phyloP scores from a whole-genome alignment of 148 eudicot genomes.

The Spergularia marina region DNA sequence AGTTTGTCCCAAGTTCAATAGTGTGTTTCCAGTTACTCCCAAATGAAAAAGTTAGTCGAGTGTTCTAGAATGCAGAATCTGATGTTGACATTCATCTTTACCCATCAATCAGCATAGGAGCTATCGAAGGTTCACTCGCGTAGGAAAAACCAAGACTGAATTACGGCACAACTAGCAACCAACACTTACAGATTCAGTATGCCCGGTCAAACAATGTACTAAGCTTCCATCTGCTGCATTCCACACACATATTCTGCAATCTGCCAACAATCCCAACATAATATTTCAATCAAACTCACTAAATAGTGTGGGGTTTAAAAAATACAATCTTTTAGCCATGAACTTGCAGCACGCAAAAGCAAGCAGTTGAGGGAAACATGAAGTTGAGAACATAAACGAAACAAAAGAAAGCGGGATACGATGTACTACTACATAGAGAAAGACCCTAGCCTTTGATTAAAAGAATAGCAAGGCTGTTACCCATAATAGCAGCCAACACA shows the following conservation, averaged over 20 bases:
- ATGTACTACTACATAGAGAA: neutral
- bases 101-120: neutral
- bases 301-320: neutral
- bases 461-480: slow-evolving; percentile 42
- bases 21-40: neutral
- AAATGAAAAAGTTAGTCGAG: neutral
- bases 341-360: neutral
- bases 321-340: neutral
- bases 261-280: slow-evolving; percentile 36
- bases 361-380: neutral
- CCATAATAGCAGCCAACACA: slow-evolving; percentile 99
- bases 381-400: neutral
- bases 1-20: neutral
- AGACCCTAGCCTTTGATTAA: slow-evolving; percentile 6
- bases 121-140: neutral
- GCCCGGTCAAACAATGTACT: slow-evolving; percentile 98
- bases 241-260: slow-evolving; percentile 99
- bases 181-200: slow-evolving; percentile 82
- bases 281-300: slow-evolving; percentile 4
- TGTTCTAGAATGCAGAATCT: neutral
- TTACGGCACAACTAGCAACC: neutral
- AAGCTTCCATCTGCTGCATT: slow-evolving; percentile 99
- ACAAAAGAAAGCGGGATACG: neutral
- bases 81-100: neutral
- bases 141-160: slow-evolving; percentile 5